phyloP scores from a whole-genome alignment of 257 asterid species.

The Lithospermum erythrorhizon region DNA sequence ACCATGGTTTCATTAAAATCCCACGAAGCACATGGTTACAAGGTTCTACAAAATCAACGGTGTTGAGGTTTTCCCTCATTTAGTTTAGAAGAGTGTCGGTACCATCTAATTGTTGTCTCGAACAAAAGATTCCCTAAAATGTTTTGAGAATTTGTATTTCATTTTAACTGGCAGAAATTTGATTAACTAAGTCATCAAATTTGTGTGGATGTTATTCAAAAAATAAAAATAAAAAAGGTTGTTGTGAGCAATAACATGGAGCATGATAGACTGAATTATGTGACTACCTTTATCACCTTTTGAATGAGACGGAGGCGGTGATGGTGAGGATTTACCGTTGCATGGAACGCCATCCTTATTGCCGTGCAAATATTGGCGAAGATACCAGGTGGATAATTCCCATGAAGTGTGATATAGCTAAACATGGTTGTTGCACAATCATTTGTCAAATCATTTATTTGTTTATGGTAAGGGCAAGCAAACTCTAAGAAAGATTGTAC shows the following conservation, averaged over 20 bases:
- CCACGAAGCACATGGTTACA: too few relatives aligned
- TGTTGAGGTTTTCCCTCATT: too few relatives aligned
- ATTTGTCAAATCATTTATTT: not conserved
- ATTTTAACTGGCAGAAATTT: too few relatives aligned
- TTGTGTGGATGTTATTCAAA: too few relatives aligned
- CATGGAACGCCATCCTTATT: not conserved
- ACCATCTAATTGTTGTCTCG: too few relatives aligned
- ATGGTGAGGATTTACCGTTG: not conserved
- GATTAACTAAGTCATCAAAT: too few relatives aligned
- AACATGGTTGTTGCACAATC: slow-evolving; percentile 2
- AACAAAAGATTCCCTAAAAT: too few relatives aligned
- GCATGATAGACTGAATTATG: not conserved
- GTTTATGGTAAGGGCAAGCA: slow-evolving; percentile 37
- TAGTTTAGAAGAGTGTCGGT: too few relatives aligned
- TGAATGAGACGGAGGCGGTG: not conserved
- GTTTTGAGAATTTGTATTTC: too few relatives aligned
- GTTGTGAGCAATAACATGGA: not conserved
- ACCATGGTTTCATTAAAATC: too few relatives aligned
- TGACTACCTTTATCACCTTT: not conserved
- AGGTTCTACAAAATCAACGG: too few relatives aligned
- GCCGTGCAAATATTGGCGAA: not conserved
- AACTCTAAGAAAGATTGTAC: slow-evolving; percentile 38
- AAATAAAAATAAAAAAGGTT: too few relatives aligned
- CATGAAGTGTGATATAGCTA: not conserved
- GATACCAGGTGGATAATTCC: not conserved